Conservation (phyloP, 1,284 basidiomycete species). For the Apiotrichum siamense region DNA sequence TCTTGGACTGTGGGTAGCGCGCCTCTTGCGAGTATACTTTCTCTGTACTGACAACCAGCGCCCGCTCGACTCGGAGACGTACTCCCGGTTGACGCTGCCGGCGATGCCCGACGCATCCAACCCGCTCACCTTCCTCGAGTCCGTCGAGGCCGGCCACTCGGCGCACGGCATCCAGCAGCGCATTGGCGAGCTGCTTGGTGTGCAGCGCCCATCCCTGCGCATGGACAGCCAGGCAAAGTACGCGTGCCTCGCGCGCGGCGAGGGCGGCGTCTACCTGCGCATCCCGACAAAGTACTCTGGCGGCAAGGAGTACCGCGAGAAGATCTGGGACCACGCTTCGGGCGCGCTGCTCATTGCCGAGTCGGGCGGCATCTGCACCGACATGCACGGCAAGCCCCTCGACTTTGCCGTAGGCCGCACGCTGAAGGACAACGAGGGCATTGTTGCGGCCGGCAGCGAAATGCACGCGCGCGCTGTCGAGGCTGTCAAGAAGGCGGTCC, state of each 20-base stretch:
- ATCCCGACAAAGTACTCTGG: constrained; percentile 64
- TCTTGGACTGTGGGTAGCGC: constrained; percentile 55
- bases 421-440: constrained; percentile 77
- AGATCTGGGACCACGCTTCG: constrained; percentile 95
- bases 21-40: background rate
- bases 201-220: constrained; percentile 60
- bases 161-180: constrained; percentile 75
- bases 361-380: constrained; percentile 78
- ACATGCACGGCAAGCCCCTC: constrained; percentile 71
- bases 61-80: constrained; percentile 29
- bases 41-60: constrained; percentile 13
- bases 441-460: constrained; percentile 67
- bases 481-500: constrained; percentile 64
- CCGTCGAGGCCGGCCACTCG: constrained; percentile 87
- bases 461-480: constrained; percentile 64
- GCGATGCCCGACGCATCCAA: constrained; percentile 32
- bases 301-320: constrained; percentile 72
- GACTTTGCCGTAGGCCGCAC: constrained; percentile 85
- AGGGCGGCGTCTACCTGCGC: constrained; percentile 82
- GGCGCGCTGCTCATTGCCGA: constrained; percentile 81
- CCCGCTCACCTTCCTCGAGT: constrained; percentile 68
- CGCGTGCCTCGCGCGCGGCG: constrained; percentile 75
- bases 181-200: constrained; percentile 64
- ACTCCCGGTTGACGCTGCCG: constrained; percentile 36
- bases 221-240: constrained; percentile 99